These are phyloP conservation scores for Citrus trifoliata DNA, from an alignment of 345 rosid species.

Conservation along the genomic window DNA sequence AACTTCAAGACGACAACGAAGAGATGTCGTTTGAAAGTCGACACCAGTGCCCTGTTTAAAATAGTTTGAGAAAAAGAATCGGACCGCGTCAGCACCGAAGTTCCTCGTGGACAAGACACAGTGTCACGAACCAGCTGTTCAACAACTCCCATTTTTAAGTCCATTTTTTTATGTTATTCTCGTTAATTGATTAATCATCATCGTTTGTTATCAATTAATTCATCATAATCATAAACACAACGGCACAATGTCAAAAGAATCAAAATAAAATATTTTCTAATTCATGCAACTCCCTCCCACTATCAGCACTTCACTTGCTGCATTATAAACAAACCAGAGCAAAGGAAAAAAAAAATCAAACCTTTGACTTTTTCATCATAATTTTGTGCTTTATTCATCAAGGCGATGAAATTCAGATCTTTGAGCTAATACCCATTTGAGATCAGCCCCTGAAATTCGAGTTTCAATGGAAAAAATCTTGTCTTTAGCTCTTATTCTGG, in stretches of 20 bases:
- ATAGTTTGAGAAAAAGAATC: neutral
- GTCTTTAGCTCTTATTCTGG: conserved; percentile 13
- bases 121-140: neutral
- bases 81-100: conserved; percentile 1
- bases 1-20: neutral
- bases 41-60: neutral
- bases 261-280: too few relatives aligned
- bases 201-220: neutral
- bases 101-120: neutral
- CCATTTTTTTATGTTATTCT: neutral
- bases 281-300: conserved; percentile 10
- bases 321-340: neutral
- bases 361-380: conserved; percentile 37
- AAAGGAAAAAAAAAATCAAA: neutral
- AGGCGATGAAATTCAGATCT: conserved; percentile 38
- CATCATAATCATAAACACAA: neutral
- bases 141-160: neutral
- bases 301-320: neutral
- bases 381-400: neutral
- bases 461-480: conserved; percentile 36
- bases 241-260: neutral
- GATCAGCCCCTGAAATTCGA: conserved; percentile 28
- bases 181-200: neutral
- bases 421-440: conserved; percentile 24
- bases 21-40: neutral